A percentile compares a stretch with the other conserved stretches of the same genome.
These are phyloP conservation scores for Lolium multiflorum DNA, from an alignment of 176 grass and related monocot genomes.

Conservation along the genomic window DNA sequence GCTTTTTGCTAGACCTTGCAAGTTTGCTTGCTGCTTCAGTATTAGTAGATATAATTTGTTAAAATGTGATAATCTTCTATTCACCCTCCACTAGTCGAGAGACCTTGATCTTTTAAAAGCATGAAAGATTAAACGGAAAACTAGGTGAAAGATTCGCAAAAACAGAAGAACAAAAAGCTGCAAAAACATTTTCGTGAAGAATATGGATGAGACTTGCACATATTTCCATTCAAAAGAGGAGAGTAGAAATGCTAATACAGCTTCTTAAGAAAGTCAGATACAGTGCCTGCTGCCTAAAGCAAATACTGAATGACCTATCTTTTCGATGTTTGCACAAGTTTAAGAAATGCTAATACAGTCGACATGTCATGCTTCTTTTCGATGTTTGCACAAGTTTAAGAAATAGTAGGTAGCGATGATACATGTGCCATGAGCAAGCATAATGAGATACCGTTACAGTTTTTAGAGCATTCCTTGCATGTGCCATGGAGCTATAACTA, in stretches of 20 bases:
- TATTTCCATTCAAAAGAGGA: conserved; percentile 7
- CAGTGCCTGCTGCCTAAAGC: background rate
- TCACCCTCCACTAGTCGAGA: no score
- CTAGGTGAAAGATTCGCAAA: background rate
- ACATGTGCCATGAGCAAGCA: conserved; percentile 16
- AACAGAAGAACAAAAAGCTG: background rate
- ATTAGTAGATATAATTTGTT: no score
- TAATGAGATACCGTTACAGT: background rate
- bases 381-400: background rate
- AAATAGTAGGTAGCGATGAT: background rate
- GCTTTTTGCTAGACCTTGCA: no score
- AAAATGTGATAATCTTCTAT: no score
- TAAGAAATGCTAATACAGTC: background rate
- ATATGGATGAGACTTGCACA: background rate
- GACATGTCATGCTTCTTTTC: background rate
- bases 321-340: background rate
- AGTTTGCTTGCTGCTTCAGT: no score
- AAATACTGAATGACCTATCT: background rate
- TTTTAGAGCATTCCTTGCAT: conserved; percentile 10
- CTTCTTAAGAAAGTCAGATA: background rate
- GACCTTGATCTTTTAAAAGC: background rate
- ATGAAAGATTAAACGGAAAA: background rate
- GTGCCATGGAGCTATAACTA: conserved; percentile 20
- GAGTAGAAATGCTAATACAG: background rate
- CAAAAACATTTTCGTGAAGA: background rate